Evolutionary conservation across 2,329 filamentous ascomycete genomes (phyloP), one percentile per base, ranked within the genome.

Genomic region (Xylariaceae sp.): DNA sequence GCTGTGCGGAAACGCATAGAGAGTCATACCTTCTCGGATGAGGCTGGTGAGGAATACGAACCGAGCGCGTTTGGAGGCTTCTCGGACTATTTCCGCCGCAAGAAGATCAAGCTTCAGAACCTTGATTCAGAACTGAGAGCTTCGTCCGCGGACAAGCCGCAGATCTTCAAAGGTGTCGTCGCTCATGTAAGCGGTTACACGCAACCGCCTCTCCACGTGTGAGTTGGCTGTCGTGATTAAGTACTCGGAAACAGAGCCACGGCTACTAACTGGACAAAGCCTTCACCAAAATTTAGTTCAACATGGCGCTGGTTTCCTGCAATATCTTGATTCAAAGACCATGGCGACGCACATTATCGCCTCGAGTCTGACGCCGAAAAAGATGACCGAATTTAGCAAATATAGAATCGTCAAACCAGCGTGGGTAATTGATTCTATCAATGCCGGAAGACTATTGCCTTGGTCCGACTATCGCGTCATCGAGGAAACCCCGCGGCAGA

Each of bases 41-140:
- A 96, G 68, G 80, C 81, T 21, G 92, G 94, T 53, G 92, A 97
- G 54, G 95, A 99, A 70, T 99, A 99, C 70, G 85, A 86, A 54
- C 83, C 79, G 1, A 96, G 91, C 58, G 83, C 81, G 49, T 99
- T 97, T 70, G 89, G 90, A 22, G 92, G 92, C 8, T 95, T 97
- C 65, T 73, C 78, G 21, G 92, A 97, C 67, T 99, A 97, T 71
- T 95, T 96, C 68, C 81, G 92, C 47, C 86, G 92, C 52, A 99
- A 99, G 76, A 96, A 95, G 77, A 85, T 96, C 71, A 99, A 99
- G 68, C 80, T 99, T 3, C 94, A 97, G 71, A 99, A 99, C 66
- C 81, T 94, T 29, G 94, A 99, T 71, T 85, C 85, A 8, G 83
- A 95, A 50, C 76, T 95, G 42, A 85, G 92, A 54, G 80, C 87